phyloP scores from a whole-genome alignment of 148 eudicot species.

The Vaccinium darrowii region DNA sequence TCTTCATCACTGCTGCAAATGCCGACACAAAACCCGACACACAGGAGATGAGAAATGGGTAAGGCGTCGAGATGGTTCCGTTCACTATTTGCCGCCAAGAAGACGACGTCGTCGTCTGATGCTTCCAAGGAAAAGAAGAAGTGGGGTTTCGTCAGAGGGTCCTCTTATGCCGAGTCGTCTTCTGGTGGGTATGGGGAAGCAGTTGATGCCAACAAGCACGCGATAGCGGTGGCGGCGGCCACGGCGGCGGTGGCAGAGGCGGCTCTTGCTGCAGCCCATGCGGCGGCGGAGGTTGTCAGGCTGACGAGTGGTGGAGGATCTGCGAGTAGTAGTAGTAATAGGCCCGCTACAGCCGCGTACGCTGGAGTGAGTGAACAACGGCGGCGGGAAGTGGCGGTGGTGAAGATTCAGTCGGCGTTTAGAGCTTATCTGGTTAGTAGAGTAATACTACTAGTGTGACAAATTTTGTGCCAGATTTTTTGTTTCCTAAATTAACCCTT shows the following conservation, averaged over 20 bases:
- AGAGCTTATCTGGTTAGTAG: slow-evolving; percentile 87
- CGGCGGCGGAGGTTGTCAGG: slow-evolving; percentile 90
- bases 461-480: not conserved
- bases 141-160: slow-evolving; percentile 11
- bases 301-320: slow-evolving; percentile 49
- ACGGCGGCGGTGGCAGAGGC: slow-evolving; percentile 95
- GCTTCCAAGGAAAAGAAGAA: slow-evolving; percentile 18
- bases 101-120: slow-evolving; percentile 6
- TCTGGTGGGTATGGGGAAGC: slow-evolving; percentile 19
- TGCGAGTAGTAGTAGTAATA: slow-evolving; percentile 24
- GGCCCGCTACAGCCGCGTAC: slow-evolving; percentile 7
- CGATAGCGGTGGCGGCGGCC: slow-evolving; percentile 89
- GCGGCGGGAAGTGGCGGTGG: slow-evolving; percentile 54
- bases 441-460: not conserved
- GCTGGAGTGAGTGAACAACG: slow-evolving; percentile 19
- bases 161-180: not conserved
- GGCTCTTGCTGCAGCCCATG: slow-evolving; percentile 83
- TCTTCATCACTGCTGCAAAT: not conserved
- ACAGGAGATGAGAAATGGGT: slow-evolving; percentile 27
- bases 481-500: not conserved
- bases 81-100: slow-evolving; percentile 24
- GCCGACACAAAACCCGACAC: not conserved
- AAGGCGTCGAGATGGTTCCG: slow-evolving; percentile 35
- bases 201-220: slow-evolving; percentile 68
- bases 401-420: slow-evolving; percentile 88